Percentiles rank a stretch among this genome's conserved stretches.
These are phyloP conservation scores for Pseudopithomyces chartarum DNA, from an alignment of 2,329 filamentous ascomycete species.

Conservation along the genomic window DNA sequence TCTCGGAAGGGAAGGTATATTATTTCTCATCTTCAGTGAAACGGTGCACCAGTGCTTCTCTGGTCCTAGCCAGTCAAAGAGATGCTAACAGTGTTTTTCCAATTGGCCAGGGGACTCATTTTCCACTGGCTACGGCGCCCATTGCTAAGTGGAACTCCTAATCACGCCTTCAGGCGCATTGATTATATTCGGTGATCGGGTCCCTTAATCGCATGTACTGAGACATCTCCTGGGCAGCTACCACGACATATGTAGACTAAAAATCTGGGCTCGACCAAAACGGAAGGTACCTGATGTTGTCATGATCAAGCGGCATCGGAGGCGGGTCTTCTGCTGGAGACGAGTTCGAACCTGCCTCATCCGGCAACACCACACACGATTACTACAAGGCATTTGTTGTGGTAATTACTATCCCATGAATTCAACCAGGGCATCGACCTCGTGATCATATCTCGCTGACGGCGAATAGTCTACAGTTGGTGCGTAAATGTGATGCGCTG, in stretches of 20 bases:
- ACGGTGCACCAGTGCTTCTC: not conserved
- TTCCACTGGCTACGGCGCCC: not conserved
- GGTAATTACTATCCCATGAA: not conserved
- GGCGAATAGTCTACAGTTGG: not conserved
- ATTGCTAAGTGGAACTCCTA: not conserved
- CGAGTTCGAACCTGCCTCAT: conserved; percentile 3
- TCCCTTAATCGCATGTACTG: not conserved
- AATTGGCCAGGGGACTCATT: not conserved
- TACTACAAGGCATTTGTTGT: not conserved
- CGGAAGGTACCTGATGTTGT: not conserved
- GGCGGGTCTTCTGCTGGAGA: not conserved
- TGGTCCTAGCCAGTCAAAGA: not conserved
- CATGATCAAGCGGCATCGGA: not conserved
- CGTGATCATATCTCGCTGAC: not conserved
- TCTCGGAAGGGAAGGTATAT: conserved; percentile 5
- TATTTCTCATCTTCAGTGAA: not conserved
- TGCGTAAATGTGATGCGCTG: not conserved
- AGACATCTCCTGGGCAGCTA: not conserved
- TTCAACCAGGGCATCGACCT: not conserved
- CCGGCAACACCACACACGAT: not conserved
- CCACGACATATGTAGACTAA: not conserved
- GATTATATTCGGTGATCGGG: not conserved
- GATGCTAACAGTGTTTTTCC: not conserved
- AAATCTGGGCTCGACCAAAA: conserved; percentile 1
- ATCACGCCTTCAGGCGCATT: not conserved